Base-by-base conservation (phyloP, 202 grass and related monocot genomes). In the Tripidium arundinaceum region DNA sequence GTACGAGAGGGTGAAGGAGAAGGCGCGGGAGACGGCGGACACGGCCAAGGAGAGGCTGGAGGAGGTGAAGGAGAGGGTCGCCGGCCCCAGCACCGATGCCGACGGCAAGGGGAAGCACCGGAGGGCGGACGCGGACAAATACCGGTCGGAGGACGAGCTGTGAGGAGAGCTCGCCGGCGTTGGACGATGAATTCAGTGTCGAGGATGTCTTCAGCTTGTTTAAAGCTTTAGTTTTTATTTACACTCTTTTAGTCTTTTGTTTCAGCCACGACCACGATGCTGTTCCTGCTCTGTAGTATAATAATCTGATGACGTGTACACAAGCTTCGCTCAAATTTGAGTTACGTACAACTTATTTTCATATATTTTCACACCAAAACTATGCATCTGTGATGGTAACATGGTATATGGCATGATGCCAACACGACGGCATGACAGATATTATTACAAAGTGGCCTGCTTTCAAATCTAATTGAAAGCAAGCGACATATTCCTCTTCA, bases 131-230 rank as follows among this genome's bases (percentile, higher is more conserved):
- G 79, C 22, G 4, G 58, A 47, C 76, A 83, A 72, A 52, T 62
- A 77, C 49, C 69, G 65, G 52, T 82, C 34, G 18, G 86, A 31
- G 7, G 91, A 88, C 28, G 89, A 94, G 86, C 89, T 94, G 43
- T 94, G 62, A 93, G 2, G 29, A 24, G 52, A 6, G 36, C 68
- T 1, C 8, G 2, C 45, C 27, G 11, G 43, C 31, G 2, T 38
- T 36, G 14, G 57, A 0, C 2, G 25, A 61, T 28, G 58, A 4
- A 61, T 28, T 61, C 25, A 61, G 11, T 62, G 57, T 55, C 22
- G 10, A 67, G 62, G 76, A 19, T 76, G 64, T 70, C 50, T 77
- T 61, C 82, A 59, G 43, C 70, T 57, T 81, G 50, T 70, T 25
- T 1, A 34, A 57, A 57, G 24, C 16, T 67, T 26, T 81, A 65